phyloP scores from a whole-genome alignment of 257 asterid genomes.

The Asclepias syriaca region DNA sequence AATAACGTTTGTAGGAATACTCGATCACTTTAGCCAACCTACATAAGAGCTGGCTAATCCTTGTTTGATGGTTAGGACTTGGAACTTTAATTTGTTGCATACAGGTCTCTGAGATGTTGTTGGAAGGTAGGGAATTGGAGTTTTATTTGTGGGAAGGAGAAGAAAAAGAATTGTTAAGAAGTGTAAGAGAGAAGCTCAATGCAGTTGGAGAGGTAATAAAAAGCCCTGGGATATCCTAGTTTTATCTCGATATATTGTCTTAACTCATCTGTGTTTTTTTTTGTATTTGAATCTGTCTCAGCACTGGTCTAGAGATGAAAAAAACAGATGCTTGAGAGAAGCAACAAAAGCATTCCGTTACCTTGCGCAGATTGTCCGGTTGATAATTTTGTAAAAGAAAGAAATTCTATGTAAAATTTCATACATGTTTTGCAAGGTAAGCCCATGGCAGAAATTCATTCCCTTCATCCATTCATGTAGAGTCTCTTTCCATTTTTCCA shows the following conservation, averaged over 20 bases:
- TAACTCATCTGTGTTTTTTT: background rate
- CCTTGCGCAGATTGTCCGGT: slow-evolving; percentile 79
- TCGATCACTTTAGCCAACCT: background rate
- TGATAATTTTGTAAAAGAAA: slow-evolving; percentile 50
- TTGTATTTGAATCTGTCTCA: slow-evolving; percentile 26
- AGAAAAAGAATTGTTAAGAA: slow-evolving; percentile 55
- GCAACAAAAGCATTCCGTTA: slow-evolving; percentile 74
- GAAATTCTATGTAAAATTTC: background rate
- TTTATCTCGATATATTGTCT: slow-evolving; percentile 7
- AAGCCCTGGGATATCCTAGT: background rate
- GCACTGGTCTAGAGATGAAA: slow-evolving; percentile 92
- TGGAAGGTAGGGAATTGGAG: slow-evolving; percentile 65
- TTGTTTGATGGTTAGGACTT: background rate
- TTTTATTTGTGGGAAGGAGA: slow-evolving; percentile 71
- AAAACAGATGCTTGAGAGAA: slow-evolving; percentile 75
- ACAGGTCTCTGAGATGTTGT: slow-evolving; percentile 57
- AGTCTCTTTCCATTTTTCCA: background rate
- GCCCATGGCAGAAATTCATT: background rate
- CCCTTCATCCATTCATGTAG: background rate
- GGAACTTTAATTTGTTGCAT: slow-evolving; percentile 3
- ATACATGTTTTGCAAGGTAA: background rate
- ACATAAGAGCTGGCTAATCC: background rate
- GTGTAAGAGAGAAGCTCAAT: slow-evolving; percentile 75
- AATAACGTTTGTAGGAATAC: background rate
- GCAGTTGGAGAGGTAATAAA: slow-evolving; percentile 69